Evolutionary conservation across 2,329 filamentous ascomycete species (phyloP), one percentile per base, ranked within the genome.

Genomic region (Cladosporium sp.): DNA sequence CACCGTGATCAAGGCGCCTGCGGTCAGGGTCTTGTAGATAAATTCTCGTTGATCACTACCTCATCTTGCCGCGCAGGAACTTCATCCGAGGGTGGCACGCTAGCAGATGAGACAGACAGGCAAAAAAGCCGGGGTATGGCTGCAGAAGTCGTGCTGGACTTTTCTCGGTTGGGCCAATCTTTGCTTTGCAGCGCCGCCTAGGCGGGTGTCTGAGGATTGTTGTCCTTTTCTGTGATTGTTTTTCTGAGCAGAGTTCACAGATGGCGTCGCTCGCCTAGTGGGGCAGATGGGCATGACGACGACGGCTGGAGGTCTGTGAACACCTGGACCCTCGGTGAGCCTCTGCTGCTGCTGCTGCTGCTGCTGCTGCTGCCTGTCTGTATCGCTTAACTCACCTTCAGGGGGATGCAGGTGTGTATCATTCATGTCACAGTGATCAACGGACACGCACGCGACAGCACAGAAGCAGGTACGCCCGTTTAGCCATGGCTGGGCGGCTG

Each of bases 1-100:
- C 50, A 63, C 18, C 50, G 50, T 49, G 61, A 63, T 63, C 61
- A 50, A 56, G 50, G 49, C 49, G 53, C 50, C 14, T 23, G 29
- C 29, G 18, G 40, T 62, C 44, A 63, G 49, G 61, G 61, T 53
- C 49, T 21, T 28, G 6, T n/a, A 35, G 35, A 52, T 31, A 62
- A 57, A 62, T 53, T 62, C 60, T 62, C 28, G 61, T 56, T 63
- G 61, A 63, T 63, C 61, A 56, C 61, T 63, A 56, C 61, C 61
- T 63, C 61, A 63, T 63, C 33, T 40, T 59, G 49, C 35, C 53
- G 49, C 60, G 49, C 60, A 62, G 60, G 60, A 62, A 55, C 60
- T 63, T 63, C 61, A 31, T 35, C 35, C 61, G 50, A n/a, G 49
- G 59, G 46, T 40, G 60, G 40, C 40, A 37, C 60, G 49, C 60